These are phyloP conservation scores for Trichophyton simii DNA, from an alignment of 2,329 filamentous ascomycete species.

Conservation along the genomic window DNA sequence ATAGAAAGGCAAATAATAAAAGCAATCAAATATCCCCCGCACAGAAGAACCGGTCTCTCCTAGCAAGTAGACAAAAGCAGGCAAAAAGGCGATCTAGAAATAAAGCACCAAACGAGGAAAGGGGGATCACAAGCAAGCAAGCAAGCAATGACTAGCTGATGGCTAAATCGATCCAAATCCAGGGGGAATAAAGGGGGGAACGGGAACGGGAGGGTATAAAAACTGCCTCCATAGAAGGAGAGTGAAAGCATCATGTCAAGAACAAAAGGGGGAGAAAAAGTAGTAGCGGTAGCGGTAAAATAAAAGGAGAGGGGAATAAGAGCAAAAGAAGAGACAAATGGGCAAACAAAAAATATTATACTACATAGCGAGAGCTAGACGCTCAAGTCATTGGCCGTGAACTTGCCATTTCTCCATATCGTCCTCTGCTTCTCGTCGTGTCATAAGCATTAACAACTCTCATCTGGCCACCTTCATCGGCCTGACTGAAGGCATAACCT, in stretches of 20 bases:
- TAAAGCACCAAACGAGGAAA: neutral
- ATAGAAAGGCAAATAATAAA: neutral
- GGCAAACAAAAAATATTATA: neutral
- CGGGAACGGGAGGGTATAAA: neutral
- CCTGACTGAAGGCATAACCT: conserved; percentile 95
- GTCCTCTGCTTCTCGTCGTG: conserved; percentile 79
- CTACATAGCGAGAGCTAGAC: neutral
- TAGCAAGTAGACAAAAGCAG: neutral
- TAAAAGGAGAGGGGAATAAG: neutral
- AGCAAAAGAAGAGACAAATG: neutral
- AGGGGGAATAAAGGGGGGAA: neutral
- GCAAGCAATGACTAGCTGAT: neutral
- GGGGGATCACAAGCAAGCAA: neutral
- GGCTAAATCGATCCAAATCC: conserved; percentile 1
- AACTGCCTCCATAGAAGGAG: neutral
- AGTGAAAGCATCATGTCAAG: neutral
- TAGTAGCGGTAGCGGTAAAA: neutral
- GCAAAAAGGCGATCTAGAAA: neutral
- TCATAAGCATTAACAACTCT: conserved; percentile 94
- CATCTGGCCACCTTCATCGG: conserved; percentile 81
- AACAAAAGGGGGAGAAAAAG: neutral
- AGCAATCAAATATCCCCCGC: neutral
- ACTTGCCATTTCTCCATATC: conserved; percentile 89
- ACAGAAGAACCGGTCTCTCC: neutral
- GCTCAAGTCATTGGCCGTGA: conserved; percentile 30